Percentiles rank a stretch among this genome's conserved stretches.
phyloP scores from a whole-genome alignment of 2,329 filamentous ascomycete genomes.

The Talaromyces sp. region DNA sequence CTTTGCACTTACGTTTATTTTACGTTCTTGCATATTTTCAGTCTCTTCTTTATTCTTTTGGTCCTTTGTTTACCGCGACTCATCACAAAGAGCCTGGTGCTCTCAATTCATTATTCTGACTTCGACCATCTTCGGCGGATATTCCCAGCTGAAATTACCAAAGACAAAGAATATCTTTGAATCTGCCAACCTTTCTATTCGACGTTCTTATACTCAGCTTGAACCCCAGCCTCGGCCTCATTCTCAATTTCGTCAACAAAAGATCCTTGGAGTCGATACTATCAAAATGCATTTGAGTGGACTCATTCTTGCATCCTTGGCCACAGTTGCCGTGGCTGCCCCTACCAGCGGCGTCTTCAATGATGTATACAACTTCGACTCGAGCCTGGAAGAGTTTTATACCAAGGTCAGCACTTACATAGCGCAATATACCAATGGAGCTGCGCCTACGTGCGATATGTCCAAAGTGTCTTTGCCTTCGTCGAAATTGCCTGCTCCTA shows the following conservation, averaged over 20 bases:
- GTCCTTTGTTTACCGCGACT: neutral
- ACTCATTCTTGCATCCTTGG: conserved; percentile 25
- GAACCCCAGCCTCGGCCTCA: neutral
- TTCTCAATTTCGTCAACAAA: neutral
- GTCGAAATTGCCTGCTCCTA: conserved; percentile 59
- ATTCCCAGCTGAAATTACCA: neutral
- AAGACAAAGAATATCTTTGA: neutral
- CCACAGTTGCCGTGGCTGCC: conserved; percentile 34
- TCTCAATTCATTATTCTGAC: neutral
- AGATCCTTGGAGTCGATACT: neutral
- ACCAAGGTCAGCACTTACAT: conserved; percentile 41
- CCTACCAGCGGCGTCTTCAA: conserved; percentile 31
- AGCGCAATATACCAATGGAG: conserved; percentile 21
- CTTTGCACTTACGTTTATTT: neutral
- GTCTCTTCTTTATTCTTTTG: neutral
- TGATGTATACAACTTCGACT: conserved; percentile 38
- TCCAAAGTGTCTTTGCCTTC: conserved; percentile 35
- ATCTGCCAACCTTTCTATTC: neutral
- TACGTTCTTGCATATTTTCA: conserved; percentile 2
- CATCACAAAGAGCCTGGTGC: conserved; percentile 4
- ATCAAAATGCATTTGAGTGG: conserved; percentile 15
- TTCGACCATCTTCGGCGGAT: neutral
- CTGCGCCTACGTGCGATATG: conserved; percentile 31
- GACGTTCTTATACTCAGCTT: neutral
- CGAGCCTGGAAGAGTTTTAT: conserved; percentile 40